Evolutionary conservation across 2,329 filamentous ascomycete species (phyloP), one percentile per base, ranked within the genome.

Genomic region (Arachnomyces sp.): DNA sequence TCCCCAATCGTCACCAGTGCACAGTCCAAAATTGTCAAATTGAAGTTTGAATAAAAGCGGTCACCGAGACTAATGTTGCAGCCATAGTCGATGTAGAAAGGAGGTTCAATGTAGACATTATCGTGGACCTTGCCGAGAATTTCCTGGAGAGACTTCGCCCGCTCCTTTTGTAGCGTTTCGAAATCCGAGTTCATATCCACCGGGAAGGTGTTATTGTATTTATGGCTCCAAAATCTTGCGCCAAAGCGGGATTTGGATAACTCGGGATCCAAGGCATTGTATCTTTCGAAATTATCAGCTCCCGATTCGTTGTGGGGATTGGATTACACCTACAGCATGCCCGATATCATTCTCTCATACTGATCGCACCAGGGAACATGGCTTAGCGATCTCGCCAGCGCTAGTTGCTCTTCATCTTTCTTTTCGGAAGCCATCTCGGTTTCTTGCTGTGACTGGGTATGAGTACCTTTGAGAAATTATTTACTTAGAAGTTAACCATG

Each of bases 41-140:
- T 84, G 53, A 81, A 81, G n/a, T 70, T 64, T 8, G 74, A 68
- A 49, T 80, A 82, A 53, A 81, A 79, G 7, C 67, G 60, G 31
- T 74, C 63, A 4, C 79, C 79, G 0, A 81, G 61, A 3, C 60
- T 64, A 44, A 81, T 71, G 49, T 82, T 82, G 58, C 73, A 77
- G 2, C 79, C 79, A 42, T 82, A 82, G 53, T 82, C 79, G 28
- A 81, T 65, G 38, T 64, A 65, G 35, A 82, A 63, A 0, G 78
- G 76, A 0, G 78, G 72, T 52, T 82, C 78, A 36, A 82, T 71
- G 48, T 71, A 74, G 20, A 60, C 64, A 0, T 71, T 71, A 34
- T 66, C 66, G 2, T 76, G 77, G 3, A 73, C 57, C 7, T 56
- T 56, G 20, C 70, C 67, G 3, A 82, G 53, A 30, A 79, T 59